Conservation (phyloP, 2,329 filamentous ascomycete species). For the Penicillium paneum region DNA sequence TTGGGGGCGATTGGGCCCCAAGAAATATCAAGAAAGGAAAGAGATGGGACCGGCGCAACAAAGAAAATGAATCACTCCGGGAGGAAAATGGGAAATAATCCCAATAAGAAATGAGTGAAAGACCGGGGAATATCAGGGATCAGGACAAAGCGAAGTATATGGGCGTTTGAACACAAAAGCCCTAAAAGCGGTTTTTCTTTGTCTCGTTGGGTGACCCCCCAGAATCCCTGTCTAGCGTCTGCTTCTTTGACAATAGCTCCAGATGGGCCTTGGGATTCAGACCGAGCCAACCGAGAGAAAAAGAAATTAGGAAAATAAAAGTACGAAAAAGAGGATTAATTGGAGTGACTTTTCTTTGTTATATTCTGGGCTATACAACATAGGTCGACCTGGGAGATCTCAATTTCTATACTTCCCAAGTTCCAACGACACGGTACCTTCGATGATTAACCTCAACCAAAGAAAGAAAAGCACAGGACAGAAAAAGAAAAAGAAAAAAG, state of each 20-base stretch:
- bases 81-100: conserved; percentile 10
- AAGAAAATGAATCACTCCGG: conserved; percentile 3
- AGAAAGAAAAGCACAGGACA: background rate
- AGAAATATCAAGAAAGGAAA: conserved; percentile 16
- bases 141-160: conserved; percentile 9
- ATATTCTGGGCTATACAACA: background rate
- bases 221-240: conserved; percentile 13
- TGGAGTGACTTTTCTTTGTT: background rate
- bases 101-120: conserved; percentile 7
- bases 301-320: background rate
- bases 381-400: background rate
- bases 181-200: conserved; percentile 13
- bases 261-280: conserved; percentile 15
- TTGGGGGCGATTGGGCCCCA: background rate
- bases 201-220: conserved; percentile 1
- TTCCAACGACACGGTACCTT: conserved; percentile 3
- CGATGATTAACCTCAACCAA: background rate
- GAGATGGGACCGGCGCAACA: conserved; percentile 1
- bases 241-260: conserved; percentile 19
- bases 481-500: background rate
- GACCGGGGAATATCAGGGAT: conserved; percentile 1
- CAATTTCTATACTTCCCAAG: background rate
- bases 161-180: conserved; percentile 9
- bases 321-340: background rate
- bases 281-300: conserved; percentile 22